phyloP scores from a whole-genome alignment of 768 basidiomycete genomes.

The Psilocybe tampanensis region DNA sequence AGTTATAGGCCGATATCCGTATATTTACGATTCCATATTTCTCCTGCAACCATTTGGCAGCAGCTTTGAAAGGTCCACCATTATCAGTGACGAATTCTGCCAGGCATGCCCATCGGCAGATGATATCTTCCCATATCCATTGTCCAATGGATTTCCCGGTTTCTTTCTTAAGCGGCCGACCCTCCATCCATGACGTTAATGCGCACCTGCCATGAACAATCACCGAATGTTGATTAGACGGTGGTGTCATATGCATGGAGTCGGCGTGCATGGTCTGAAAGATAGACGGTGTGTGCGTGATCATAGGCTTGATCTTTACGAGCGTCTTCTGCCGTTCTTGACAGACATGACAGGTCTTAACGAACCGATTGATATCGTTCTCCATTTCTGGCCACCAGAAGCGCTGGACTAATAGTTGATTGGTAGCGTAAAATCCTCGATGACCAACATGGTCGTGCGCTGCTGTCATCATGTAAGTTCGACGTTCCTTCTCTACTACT shows the following conservation, averaged over 20 bases:
- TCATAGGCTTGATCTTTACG: neutral
- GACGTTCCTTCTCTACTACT: neutral
- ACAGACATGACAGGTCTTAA: conserved; percentile 3
- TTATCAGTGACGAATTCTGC: conserved; percentile 36
- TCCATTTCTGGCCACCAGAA: conserved; percentile 13
- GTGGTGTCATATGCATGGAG: neutral
- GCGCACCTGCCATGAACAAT: conserved; percentile 18
- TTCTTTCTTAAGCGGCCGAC: conserved; percentile 18
- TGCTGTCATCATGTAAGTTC: conserved; percentile 18
- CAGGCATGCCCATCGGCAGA: conserved; percentile 41
- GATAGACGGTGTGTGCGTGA: neutral
- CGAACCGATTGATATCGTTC: neutral
- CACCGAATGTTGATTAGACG: neutral
- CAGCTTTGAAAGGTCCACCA: conserved; percentile 19
- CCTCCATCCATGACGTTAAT: conserved; percentile 24
- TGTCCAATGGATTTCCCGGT: conserved; percentile 20
- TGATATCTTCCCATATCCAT: conserved; percentile 32
- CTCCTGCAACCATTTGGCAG: conserved; percentile 17
- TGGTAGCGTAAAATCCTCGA: neutral
- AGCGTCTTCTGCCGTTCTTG: neutral
- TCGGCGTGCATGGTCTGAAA: neutral
- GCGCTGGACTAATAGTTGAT: neutral
- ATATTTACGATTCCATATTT: conserved; percentile 25
- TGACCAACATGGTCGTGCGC: conserved; percentile 24
- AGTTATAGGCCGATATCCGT: conserved; percentile 18